Evolutionary conservation across 73 alveolate genomes (phyloP).

Genomic region (Blepharisma stoltei): DNA sequence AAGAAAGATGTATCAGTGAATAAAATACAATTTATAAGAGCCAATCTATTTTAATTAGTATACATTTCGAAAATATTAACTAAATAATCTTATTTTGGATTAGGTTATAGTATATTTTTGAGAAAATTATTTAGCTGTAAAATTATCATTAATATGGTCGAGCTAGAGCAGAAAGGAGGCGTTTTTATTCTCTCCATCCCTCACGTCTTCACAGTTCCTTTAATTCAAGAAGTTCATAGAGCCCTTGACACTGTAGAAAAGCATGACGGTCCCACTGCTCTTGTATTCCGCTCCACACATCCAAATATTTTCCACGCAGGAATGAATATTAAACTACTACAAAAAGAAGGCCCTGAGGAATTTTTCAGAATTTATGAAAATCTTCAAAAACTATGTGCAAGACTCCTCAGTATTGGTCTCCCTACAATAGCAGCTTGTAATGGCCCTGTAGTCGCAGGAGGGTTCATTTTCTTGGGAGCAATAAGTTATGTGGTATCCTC

Average conservation of each 20-base stretch:
- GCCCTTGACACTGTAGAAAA: slow-evolving; percentile 30
- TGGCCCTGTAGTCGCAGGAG: slow-evolving; percentile 76
- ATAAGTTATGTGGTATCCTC: slow-evolving; percentile 34
- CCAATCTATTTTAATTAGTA: too few relatives aligned
- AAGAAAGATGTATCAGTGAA: too few relatives aligned
- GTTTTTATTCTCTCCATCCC: slow-evolving; percentile 22
- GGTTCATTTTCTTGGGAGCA: slow-evolving; percentile 17
- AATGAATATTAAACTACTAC: slow-evolving; percentile 34
- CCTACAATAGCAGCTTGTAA: slow-evolving; percentile 57
- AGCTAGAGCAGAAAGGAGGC: not conserved
- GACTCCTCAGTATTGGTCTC: slow-evolving; percentile 39
- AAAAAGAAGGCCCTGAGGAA: not conserved
- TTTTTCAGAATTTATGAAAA: not conserved
- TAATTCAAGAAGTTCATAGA: slow-evolving; percentile 31
- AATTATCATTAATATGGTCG: not conserved
- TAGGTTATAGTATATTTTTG: too few relatives aligned
- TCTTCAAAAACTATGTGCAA: slow-evolving; percentile 24
- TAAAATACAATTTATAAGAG: too few relatives aligned
- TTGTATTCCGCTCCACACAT: slow-evolving; percentile 34
- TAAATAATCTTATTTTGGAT: too few relatives aligned
- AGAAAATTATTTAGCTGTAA: too few relatives aligned
- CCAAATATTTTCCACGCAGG: slow-evolving; percentile 42
- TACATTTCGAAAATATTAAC: too few relatives aligned
- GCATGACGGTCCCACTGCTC: slow-evolving; percentile 41
- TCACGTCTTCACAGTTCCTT: slow-evolving; percentile 27